Evolutionary conservation across 495 filamentous ascomycete genomes (phyloP).

Genomic region (Physcia stellaris): DNA sequence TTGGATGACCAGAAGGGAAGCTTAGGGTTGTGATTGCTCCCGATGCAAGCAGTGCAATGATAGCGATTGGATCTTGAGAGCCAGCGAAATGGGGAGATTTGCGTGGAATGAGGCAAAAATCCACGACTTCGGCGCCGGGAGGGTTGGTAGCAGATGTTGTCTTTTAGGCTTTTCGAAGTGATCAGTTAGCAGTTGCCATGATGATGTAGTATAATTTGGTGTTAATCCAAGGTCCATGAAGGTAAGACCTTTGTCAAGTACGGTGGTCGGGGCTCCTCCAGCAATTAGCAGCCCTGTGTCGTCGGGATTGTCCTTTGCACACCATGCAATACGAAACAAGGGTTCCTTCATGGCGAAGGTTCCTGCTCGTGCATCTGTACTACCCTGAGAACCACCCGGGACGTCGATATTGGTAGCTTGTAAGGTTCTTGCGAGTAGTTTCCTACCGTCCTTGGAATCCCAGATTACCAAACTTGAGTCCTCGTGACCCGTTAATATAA

Average conservation of each 20-base stretch:
- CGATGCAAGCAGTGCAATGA: slow-evolving; percentile 64
- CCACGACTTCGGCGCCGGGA: slow-evolving; percentile 59
- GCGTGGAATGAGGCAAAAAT: slow-evolving; percentile 74
- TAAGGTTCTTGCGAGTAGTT: slow-evolving; percentile 71
- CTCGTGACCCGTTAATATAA: slow-evolving; percentile 76
- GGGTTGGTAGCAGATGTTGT: slow-evolving; percentile 57
- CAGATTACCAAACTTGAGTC: slow-evolving; percentile 84
- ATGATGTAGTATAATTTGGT: slow-evolving; percentile 78
- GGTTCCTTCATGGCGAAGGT: slow-evolving; percentile 49
- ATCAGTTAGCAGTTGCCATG: slow-evolving; percentile 64
- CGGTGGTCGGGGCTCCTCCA: slow-evolving; percentile 54
- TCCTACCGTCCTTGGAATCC: slow-evolving; percentile 83
- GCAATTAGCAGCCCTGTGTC: slow-evolving; percentile 83
- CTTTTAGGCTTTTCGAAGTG: slow-evolving; percentile 63
- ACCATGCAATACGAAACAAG: slow-evolving; percentile 71
- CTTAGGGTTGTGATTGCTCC: slow-evolving; percentile 80
- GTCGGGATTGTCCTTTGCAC: slow-evolving; percentile 79
- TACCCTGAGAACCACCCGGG: slow-evolving; percentile 33
- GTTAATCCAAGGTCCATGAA: slow-evolving; percentile 83
- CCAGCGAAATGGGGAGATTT: slow-evolving; percentile 73
- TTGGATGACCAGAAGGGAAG: slow-evolving; percentile 82
- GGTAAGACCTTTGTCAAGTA: slow-evolving; percentile 58
- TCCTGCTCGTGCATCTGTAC: slow-evolving; percentile 25
- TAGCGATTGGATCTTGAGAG: slow-evolving; percentile 75
- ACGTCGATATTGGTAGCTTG: slow-evolving; percentile 56